Base-by-base conservation (phyloP, 371 early-diverging fungal genomes). In the Homolaphlyctis polyrhiza region DNA sequence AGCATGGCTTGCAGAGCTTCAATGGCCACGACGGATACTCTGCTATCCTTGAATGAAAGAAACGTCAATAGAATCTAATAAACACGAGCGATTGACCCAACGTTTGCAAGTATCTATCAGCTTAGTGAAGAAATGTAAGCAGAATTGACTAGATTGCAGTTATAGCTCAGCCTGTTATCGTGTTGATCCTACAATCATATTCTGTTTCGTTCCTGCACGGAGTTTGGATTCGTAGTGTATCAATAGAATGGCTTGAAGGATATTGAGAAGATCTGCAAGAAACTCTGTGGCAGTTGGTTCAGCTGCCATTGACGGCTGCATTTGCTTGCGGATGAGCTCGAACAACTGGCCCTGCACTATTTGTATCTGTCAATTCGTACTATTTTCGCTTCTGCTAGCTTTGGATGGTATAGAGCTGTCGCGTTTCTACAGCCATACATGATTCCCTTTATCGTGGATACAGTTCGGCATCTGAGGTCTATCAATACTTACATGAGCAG, bases 211-310 rank as follows among this genome's bases (percentile, higher is more conserved):
- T 6, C 55, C 55, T 55, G 55, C 4, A 18, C 35, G 30, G 13
- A 55, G 4, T 25, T 55, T 55, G 30, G 55, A 55, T 30, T 27
- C 55, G 55, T 55, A 55, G 55, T 55, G 55, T 3, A 55, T 30
- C n/a, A 55, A 27, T 6, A n/a, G 30, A 3, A 55, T 4, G 14
- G 30, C 55, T 33, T 55, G 55, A 2, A 55, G 55, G 30, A 55
- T 13, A 14, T 55, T 33, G 2, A 55, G 35, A 27, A 55, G 33
- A 3, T 16, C 16, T 45, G 45, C 45, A 45, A n/a, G n/a, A n/a
- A 18, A 18, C 47, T n/a, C 8, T 25, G 18, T 47, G 8, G 18
- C 8, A 4, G 3, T 3, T 25, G 47, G 25, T 18, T 47, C 18
- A 18, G 2, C 18, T 47, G 47, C 28, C 21, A 27, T 4, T 55